Evolutionary conservation across 257 asterid species (phyloP).

Genomic region (Leptodermis oblonga): DNA sequence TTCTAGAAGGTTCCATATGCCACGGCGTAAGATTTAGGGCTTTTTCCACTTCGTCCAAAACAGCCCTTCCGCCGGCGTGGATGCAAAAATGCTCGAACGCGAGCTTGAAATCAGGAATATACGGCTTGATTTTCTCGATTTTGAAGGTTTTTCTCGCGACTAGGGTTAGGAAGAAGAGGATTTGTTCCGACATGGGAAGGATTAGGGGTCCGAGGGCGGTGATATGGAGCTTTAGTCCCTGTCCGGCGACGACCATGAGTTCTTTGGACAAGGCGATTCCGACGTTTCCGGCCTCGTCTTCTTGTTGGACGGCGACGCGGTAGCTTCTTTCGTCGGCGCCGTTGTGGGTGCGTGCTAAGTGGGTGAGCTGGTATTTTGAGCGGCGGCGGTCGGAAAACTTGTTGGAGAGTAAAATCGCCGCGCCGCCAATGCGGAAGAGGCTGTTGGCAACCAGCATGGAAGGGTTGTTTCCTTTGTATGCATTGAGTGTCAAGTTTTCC

Average conservation of each 20-base stretch:
- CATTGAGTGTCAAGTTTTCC: slow-evolving; percentile 21
- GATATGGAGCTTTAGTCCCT: slow-evolving; percentile 28
- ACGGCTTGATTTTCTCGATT: slow-evolving; percentile 26
- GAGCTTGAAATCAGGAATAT: slow-evolving; percentile 35
- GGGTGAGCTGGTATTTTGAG: slow-evolving; percentile 21
- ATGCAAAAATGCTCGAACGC: slow-evolving; percentile 41
- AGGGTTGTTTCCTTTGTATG: slow-evolving; percentile 28
- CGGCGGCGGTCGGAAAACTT: slow-evolving; percentile 12
- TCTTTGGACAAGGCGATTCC: slow-evolving; percentile 32
- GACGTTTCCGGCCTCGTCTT: slow-evolving; percentile 18
- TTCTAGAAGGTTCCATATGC: slow-evolving; percentile 44
- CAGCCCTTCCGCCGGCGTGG: slow-evolving; percentile 42
- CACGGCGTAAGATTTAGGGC: slow-evolving; percentile 20
- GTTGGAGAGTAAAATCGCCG: slow-evolving; percentile 32
- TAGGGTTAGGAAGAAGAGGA: slow-evolving; percentile 18
- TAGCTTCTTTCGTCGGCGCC: slow-evolving; percentile 32
- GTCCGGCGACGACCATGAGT: slow-evolving; percentile 28
- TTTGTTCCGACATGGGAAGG: slow-evolving; percentile 35
- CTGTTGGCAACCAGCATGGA: slow-evolving; percentile 27
- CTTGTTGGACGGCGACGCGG: slow-evolving; percentile 21
- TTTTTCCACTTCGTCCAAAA: slow-evolving; percentile 35
- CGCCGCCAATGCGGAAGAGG: slow-evolving; percentile 32
- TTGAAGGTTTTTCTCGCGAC: slow-evolving; percentile 24
- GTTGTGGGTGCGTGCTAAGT: slow-evolving; percentile 31
- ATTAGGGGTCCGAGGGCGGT: slow-evolving; percentile 31